Evolutionary conservation across 1,139 yeast genomes (phyloP).

Genomic region (Suhomyces yuchorum): DNA sequence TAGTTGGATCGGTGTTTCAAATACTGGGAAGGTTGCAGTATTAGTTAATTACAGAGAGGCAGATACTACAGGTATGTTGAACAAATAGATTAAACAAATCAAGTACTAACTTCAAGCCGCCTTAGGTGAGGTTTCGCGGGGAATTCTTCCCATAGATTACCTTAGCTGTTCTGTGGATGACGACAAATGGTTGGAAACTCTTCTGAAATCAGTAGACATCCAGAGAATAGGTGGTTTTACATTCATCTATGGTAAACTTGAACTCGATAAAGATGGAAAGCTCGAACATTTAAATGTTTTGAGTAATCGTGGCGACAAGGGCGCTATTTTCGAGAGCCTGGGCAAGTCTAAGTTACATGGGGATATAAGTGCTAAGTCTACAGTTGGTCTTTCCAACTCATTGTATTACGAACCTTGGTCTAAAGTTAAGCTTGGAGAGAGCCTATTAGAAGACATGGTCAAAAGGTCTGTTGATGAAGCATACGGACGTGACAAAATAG

Average conservation of each 20-base stretch:
- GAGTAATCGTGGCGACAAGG: constrained; percentile 52
- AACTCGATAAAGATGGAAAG: constrained; percentile 23
- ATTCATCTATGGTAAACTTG: constrained; percentile 66
- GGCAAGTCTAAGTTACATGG: constrained; percentile 16
- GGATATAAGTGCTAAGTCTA: constrained; percentile 22
- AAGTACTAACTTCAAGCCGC: constrained; percentile 10
- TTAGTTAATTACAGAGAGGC: constrained; percentile 70
- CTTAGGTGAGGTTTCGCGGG: constrained; percentile 56
- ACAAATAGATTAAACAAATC: not conserved
- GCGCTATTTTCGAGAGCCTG: constrained; percentile 25
- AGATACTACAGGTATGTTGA: constrained; percentile 26
- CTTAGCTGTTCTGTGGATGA: constrained; percentile 45
- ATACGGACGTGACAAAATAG: constrained; percentile 43
- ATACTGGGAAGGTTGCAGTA: constrained; percentile 66
- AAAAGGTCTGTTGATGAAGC: constrained; percentile 24
- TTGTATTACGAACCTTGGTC: constrained; percentile 69
- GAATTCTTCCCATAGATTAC: constrained; percentile 64
- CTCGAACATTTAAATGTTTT: constrained; percentile 48
- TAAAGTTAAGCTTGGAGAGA: constrained; percentile 60
- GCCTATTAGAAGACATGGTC: constrained; percentile 43
- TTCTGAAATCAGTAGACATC: constrained; percentile 33
- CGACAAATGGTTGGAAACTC: constrained; percentile 49
- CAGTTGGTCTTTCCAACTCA: constrained; percentile 68
- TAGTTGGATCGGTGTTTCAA: constrained; percentile 85
- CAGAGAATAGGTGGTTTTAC: constrained; percentile 79